phyloP scores from a whole-genome alignment of 208 protist genomes.

The Trypanosoma boissoni region DNA sequence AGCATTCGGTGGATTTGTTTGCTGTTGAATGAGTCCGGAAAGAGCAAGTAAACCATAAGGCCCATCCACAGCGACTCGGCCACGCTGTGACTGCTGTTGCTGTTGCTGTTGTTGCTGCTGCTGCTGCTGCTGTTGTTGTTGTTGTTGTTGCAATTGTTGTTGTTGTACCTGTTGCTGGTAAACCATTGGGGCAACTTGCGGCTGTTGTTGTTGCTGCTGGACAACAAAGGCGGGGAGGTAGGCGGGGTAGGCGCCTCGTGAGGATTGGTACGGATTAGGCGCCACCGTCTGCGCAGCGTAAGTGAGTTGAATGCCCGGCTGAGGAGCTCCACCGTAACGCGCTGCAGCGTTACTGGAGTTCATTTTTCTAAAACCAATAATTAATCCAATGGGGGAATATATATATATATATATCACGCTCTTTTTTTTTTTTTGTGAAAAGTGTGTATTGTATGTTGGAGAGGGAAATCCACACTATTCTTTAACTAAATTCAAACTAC shows the following conservation, averaged over 20 bases:
- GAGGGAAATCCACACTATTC: too few relatives aligned
- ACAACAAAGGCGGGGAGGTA: background rate
- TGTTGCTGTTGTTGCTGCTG: slow-evolving; percentile 15
- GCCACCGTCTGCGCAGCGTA: slow-evolving; percentile 12
- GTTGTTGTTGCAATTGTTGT: slow-evolving; percentile 9
- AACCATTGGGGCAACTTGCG: too few relatives aligned
- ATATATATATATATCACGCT: too few relatives aligned
- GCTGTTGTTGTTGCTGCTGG: slow-evolving; percentile 17
- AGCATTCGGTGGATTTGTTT: slow-evolving; percentile 34
- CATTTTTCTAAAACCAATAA: too few relatives aligned
- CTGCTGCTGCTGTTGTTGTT: slow-evolving; percentile 16
- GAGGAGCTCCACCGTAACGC: slow-evolving; percentile 5
- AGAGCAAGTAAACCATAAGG: slow-evolving; percentile 68
- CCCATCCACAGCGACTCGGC: slow-evolving; percentile 53
- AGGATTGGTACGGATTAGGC: slow-evolving; percentile 24
- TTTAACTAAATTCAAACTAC: too few relatives aligned
- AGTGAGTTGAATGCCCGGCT: slow-evolving; percentile 15
- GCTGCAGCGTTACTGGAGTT: slow-evolving; percentile 23
- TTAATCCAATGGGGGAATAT: too few relatives aligned
- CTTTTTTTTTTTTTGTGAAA: slow-evolving; percentile 14
- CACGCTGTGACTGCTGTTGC: slow-evolving; percentile 2
- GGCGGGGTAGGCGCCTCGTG: slow-evolving; percentile 9
- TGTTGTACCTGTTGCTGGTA: background rate
- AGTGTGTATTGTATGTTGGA: background rate
- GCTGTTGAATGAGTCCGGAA: slow-evolving; percentile 32